A percentile compares a stretch with the other conserved stretches of the same genome.
These are phyloP conservation scores for Tolypocladium cylindrosporum DNA, from an alignment of 2,329 filamentous ascomycete species.

Conservation along the genomic window DNA sequence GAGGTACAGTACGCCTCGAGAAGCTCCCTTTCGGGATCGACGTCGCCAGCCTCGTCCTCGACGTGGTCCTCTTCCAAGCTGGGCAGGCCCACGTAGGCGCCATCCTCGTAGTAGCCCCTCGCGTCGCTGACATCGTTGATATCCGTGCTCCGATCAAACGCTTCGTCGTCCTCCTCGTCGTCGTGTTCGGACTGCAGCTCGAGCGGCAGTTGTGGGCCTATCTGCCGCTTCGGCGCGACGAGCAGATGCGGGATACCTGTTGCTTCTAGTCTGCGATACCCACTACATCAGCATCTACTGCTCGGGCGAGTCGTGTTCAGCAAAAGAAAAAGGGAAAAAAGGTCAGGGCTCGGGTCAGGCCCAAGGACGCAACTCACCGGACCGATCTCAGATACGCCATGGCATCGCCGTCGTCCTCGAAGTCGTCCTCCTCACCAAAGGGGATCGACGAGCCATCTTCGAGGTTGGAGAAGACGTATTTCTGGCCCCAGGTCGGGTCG, in stretches of 20 bases:
- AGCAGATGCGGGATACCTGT: conserved; percentile 62
- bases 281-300: conserved; percentile 37
- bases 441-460: conserved; percentile 36
- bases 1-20: conserved; percentile 58
- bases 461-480: conserved; percentile 59
- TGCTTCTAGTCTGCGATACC: conserved; percentile 61
- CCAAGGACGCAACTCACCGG: conserved; percentile 39
- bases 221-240: conserved; percentile 46
- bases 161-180: conserved; percentile 16
- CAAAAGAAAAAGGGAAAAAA: background rate
- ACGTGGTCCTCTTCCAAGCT: conserved; percentile 14
- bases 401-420: conserved; percentile 58
- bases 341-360: background rate
- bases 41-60: conserved; percentile 14
- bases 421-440: conserved; percentile 50
- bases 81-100: conserved; percentile 57
- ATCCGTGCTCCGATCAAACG: conserved; percentile 34
- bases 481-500: conserved; percentile 60
- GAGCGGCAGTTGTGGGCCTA: conserved; percentile 39
- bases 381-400: conserved; percentile 63
- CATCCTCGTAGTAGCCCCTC: conserved; percentile 63
- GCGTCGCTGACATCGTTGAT: conserved; percentile 36
- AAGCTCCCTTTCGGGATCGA: conserved; percentile 29
- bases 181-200: conserved; percentile 18
- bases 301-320: background rate